Percentiles rank a stretch among this genome's conserved stretches.
These are phyloP conservation scores for Bipolaris bicolor DNA, from an alignment of 2,329 filamentous ascomycete genomes.

Conservation along the genomic window DNA sequence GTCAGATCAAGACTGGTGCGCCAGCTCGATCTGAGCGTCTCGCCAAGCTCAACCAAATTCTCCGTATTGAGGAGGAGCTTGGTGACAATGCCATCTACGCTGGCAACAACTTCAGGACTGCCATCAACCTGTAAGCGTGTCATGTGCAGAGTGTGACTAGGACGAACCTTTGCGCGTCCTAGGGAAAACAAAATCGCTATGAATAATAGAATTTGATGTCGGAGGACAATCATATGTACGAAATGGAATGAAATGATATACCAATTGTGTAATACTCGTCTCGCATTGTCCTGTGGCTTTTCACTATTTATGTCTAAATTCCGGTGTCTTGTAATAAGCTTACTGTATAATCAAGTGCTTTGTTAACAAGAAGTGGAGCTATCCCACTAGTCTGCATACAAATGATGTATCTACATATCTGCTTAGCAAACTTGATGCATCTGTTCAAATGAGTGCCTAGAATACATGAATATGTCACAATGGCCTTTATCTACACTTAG, in stretches of 20 bases:
- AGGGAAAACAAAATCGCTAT: conserved; percentile 4
- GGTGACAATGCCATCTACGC: conserved; percentile 84
- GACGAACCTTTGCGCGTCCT: not conserved
- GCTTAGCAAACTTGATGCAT: not conserved
- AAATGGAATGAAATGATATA: conserved; percentile 10
- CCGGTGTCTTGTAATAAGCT: not conserved
- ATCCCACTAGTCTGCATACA: not conserved
- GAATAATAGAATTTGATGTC: conserved; percentile 15
- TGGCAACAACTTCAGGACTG: conserved; percentile 87
- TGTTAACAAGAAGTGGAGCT: not conserved
- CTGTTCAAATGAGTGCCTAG: too few relatives aligned
- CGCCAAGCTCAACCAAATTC: conserved; percentile 99
- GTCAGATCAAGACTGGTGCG: conserved; percentile 73
- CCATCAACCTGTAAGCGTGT: conserved; percentile 70
- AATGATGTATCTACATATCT: not conserved
- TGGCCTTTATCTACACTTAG: not conserved
- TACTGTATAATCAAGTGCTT: not conserved
- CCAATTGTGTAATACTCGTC: not conserved
- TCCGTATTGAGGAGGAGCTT: conserved; percentile 99
- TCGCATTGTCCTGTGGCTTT: not conserved
- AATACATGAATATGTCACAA: not conserved
- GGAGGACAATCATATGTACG: conserved; percentile 7
- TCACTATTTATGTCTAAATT: not conserved
- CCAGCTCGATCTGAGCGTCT: conserved; percentile 96
- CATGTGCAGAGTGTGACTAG: not conserved